These are phyloP conservation scores for Marvania coccoides DNA, from an alignment of 139 green algal genomes.

Conservation along the genomic window DNA sequence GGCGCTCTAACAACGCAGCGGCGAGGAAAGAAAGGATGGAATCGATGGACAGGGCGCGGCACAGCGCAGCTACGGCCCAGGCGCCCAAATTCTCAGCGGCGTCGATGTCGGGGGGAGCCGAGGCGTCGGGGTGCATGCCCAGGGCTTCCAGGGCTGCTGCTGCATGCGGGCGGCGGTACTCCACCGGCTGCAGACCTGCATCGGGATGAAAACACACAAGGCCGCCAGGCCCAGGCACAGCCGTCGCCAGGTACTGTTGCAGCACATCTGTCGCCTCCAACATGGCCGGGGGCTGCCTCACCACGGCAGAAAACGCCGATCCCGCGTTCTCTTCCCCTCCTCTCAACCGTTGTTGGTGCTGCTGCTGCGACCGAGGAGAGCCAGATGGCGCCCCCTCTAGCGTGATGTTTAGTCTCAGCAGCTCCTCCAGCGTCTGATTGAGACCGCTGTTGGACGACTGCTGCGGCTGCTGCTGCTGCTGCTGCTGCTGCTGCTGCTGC, in stretches of 20 bases:
- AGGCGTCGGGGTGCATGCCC: constrained; percentile 5
- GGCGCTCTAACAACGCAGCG: constrained; percentile 74
- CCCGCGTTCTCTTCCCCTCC: no score
- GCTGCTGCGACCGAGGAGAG: no score
- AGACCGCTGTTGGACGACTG: not conserved
- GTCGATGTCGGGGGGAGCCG: constrained; percentile 18
- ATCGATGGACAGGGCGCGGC: constrained; percentile 66
- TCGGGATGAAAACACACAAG: constrained; percentile 22
- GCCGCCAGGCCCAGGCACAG: not conserved
- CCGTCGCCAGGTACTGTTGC: not conserved
- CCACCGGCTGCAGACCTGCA: constrained; percentile 27
- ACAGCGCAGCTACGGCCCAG: constrained; percentile 71
- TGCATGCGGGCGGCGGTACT: constrained; percentile 20
- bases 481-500: not conserved
- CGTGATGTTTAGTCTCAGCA: constrained; percentile 14
- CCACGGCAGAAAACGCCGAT: no score
- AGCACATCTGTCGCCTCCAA: not conserved
- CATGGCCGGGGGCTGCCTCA: no score
- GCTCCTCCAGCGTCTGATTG: not conserved
- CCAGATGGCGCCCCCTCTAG: no score
- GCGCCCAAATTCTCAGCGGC: constrained; percentile 19
- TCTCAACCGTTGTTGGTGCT: no score
- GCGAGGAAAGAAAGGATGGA: constrained; percentile 72
- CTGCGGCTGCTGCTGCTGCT: not conserved
- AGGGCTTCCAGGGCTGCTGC: not conserved